A percentile compares a stretch with the other conserved stretches of the same genome.
Conservation (phyloP, 2,329 filamentous ascomycete species). For the Rhynchosporium agropyri region DNA sequence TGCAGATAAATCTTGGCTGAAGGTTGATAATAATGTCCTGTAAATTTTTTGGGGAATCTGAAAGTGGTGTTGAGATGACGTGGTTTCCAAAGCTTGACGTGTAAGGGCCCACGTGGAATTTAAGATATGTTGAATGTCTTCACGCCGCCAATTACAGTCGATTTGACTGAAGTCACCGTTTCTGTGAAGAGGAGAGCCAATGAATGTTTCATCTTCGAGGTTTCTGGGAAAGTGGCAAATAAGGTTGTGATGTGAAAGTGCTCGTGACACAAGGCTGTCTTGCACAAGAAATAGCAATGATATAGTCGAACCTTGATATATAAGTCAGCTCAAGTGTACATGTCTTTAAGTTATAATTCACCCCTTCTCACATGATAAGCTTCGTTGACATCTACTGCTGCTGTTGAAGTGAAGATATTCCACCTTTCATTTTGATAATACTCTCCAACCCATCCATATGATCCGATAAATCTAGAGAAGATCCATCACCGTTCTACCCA, state of each 20-base stretch:
- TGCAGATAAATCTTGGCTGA: background rate
- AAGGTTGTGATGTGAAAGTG: background rate
- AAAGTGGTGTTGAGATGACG: background rate
- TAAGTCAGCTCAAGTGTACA: background rate
- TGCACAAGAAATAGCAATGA: slow-evolving; percentile 9
- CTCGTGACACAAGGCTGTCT: background rate
- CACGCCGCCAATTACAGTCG: background rate
- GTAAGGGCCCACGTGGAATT: background rate
- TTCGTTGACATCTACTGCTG: slow-evolving; percentile 7
- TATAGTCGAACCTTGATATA: slow-evolving; percentile 7
- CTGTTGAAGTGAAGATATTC: slow-evolving; percentile 7
- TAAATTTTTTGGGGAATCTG: background rate
- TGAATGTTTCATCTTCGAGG: background rate
- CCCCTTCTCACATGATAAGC: slow-evolving; percentile 4
- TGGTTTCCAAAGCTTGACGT: background rate
- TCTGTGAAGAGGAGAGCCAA: background rate
- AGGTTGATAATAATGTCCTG: background rate
- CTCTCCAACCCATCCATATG: slow-evolving; percentile 16
- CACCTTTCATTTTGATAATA: slow-evolving; percentile 6
- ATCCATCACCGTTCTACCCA: slow-evolving; percentile 8
- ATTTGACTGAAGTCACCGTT: slow-evolving; percentile 4
- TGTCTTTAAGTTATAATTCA: background rate
- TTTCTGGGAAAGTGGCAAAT: background rate
- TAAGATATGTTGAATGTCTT: slow-evolving; percentile 3
- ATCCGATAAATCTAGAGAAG: background rate